These are phyloP conservation scores for Rhododendron ovatum DNA, from an alignment of 148 eudicot genomes.

Conservation along the genomic window DNA sequence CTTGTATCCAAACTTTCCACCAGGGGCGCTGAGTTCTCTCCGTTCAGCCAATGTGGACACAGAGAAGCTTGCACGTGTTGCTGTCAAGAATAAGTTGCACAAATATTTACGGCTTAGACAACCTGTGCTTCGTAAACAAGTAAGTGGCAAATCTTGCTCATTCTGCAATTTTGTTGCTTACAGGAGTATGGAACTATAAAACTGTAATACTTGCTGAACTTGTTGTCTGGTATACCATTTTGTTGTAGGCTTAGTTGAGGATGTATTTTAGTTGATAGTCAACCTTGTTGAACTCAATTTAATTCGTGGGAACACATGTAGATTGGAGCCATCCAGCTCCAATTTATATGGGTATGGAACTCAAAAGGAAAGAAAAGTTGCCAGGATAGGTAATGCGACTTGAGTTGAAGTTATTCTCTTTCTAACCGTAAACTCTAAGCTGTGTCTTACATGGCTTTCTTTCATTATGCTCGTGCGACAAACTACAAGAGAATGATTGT, in stretches of 20 bases:
- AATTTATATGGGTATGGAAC: not conserved
- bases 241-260: not conserved
- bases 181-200: not conserved
- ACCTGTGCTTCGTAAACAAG: conserved; percentile 26
- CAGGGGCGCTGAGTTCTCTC: conserved; percentile 37
- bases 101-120: conserved; percentile 30
- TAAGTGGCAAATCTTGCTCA: conserved; percentile 8
- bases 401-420: not conserved
- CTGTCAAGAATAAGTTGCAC: conserved; percentile 33
- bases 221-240: not conserved
- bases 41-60: conserved; percentile 56
- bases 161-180: not conserved
- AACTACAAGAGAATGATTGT: not conserved
- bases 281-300: not conserved
- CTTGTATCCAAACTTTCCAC: conserved; percentile 32
- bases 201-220: not conserved
- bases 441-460: not conserved
- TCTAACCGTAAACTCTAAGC: not conserved
- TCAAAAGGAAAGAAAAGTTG: not conserved
- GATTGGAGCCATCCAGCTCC: not conserved
- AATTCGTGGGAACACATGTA: not conserved
- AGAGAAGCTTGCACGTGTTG: conserved; percentile 58
- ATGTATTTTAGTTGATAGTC: not conserved
- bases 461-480: not conserved
- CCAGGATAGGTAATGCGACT: not conserved